Percentiles rank a stretch among this genome's conserved stretches.
These are phyloP conservation scores for Penicillium sp. DNA, from an alignment of 2,329 filamentous ascomycete species.

Conservation along the genomic window DNA sequence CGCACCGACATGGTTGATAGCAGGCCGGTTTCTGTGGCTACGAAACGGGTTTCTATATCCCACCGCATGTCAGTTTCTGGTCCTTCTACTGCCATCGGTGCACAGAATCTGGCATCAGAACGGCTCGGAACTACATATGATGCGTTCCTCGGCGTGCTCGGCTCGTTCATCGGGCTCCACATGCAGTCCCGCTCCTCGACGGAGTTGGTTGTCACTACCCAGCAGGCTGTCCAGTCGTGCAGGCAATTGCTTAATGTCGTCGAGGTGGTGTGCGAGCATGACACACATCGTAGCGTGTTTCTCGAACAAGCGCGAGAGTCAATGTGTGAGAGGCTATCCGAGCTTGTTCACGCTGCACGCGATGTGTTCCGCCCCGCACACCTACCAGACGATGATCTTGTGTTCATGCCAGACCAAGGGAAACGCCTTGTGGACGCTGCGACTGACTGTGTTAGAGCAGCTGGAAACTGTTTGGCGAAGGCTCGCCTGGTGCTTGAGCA, in stretches of 20 bases:
- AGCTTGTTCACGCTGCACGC: conserved; percentile 76
- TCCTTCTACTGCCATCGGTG: conserved; percentile 61
- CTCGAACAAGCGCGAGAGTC: conserved; percentile 68
- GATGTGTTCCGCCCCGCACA: conserved; percentile 71
- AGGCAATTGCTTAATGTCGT: conserved; percentile 76
- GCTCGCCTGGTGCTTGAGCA: conserved; percentile 81
- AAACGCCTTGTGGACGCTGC: conserved; percentile 73
- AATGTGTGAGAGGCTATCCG: conserved; percentile 77
- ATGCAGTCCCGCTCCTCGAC: conserved; percentile 87
- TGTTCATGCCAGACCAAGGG: conserved; percentile 79
- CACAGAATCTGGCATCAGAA: conserved; percentile 77
- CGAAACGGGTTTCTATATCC: conserved; percentile 56
- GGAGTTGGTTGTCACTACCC: conserved; percentile 78
- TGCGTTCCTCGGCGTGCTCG: conserved; percentile 83
- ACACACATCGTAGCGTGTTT: conserved; percentile 64
- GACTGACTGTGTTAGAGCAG: conserved; percentile 83
- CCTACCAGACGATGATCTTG: conserved; percentile 68
- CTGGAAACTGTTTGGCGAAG: conserved; percentile 87
- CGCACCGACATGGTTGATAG: conserved; percentile 28
- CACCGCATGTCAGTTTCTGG: conserved; percentile 78
- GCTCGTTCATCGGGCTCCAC: conserved; percentile 90
- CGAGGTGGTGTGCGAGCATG: conserved; percentile 77
- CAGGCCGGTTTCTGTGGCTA: conserved; percentile 36
- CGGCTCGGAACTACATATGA: conserved; percentile 79
- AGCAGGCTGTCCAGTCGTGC: conserved; percentile 79